Evolutionary conservation across 495 filamentous ascomycete species (phyloP), one percentile per base, ranked within the genome.

Genomic region (Melanomma pulvis-pyrius): DNA sequence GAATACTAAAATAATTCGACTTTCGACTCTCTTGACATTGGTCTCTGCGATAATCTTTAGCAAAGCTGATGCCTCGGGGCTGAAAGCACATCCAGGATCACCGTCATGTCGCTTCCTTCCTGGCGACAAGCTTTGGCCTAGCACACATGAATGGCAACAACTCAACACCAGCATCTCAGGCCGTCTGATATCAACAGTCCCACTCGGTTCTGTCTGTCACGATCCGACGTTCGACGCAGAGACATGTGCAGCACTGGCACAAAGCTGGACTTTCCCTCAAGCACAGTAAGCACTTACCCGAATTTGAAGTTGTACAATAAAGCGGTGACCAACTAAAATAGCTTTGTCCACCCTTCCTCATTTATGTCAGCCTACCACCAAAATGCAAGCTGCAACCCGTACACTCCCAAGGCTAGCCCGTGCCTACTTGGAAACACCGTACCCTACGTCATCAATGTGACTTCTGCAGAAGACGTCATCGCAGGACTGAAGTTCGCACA

Each of bases 401-500:
- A 83, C 47, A 72, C 77, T 17, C 72, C 82, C 19, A 73, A 78
- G 1, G 67, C 68, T 8, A 80, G 75, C 49, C 75, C 80, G 7
- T 91, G 87, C 74, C 79, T 76, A 0, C 71, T 86, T 0, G 87
- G 85, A 1, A 86, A 83, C 70, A 86, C 86, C 72, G 79, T 84
- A 7, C 67, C 73, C 4, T 90, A 89, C 56, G 77, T 81, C 9
- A 78, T 87, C 65, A 81, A 84, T 62, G 80, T 82, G 24, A 74
- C 70, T 13, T 51, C 52, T 1, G 68, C 71, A 24, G 73, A 51
- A 1, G 80, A 88, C 50, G 75, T 84, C 57, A 76, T 77, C 39
- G 74, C 75, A 1, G 82, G 79, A 5, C 68, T 89, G 19, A 74
- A 77, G 22, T 88, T 87, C 52, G 83, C 84, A 9, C 41, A 56